These are phyloP conservation scores for Fusarium succisae DNA, from an alignment of 2,329 filamentous ascomycete genomes.

Conservation along the genomic window DNA sequence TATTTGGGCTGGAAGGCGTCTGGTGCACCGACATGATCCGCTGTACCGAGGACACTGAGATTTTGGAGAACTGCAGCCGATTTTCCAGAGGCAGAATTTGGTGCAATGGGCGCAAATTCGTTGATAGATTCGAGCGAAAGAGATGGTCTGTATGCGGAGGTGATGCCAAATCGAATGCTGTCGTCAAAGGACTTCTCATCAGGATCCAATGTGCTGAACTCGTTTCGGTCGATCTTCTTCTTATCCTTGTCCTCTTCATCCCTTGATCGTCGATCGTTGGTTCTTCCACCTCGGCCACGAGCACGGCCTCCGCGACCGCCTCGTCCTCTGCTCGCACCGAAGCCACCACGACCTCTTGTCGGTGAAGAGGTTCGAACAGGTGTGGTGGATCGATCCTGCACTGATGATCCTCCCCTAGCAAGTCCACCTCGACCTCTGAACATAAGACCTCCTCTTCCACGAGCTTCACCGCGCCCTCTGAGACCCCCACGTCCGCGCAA, in stretches of 20 bases:
- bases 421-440: conserved; percentile 23
- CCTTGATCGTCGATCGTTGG: conserved; percentile 24
- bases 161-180: conserved; percentile 48
- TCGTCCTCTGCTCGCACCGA: conserved; percentile 22
- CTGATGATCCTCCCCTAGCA: conserved; percentile 26
- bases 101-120: conserved; percentile 44
- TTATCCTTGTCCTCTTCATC: conserved; percentile 41
- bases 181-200: conserved; percentile 49
- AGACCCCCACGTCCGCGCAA: conserved; percentile 32
- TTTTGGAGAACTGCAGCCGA: conserved; percentile 49
- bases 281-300: conserved; percentile 29
- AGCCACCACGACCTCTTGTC: conserved; percentile 32
- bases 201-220: conserved; percentile 44
- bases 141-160: conserved; percentile 46
- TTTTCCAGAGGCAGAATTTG: conserved; percentile 42
- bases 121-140: conserved; percentile 47
- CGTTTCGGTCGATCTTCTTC: conserved; percentile 38
- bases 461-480: conserved; percentile 40
- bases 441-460: conserved; percentile 17
- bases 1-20: conserved; percentile 44
- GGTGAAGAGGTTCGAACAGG: conserved; percentile 6
- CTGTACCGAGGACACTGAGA: conserved; percentile 49
- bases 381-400: conserved; percentile 14
- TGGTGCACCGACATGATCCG: conserved; percentile 47
- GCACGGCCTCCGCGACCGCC: conserved; percentile 32